Evolutionary conservation across 2,329 filamentous ascomycete species (phyloP), one percentile per base, ranked within the genome.

Genomic region (Juglanconis sp.): DNA sequence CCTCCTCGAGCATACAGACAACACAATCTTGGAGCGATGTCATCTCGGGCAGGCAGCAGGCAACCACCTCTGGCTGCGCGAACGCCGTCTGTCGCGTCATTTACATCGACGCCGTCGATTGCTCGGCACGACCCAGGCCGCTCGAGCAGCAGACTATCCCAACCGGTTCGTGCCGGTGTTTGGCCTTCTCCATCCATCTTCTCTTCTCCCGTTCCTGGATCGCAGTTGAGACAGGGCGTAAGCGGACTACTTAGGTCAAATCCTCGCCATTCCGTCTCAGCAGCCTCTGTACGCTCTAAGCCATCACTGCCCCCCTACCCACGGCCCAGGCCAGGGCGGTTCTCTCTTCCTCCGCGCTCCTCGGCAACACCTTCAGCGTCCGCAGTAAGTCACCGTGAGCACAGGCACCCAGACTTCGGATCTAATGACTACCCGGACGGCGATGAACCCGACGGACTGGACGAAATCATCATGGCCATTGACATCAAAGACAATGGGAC

Each of bases 381-480:
- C 9, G 34, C 30, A 30, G 9, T 51, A 8, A 24, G 7, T 49
- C 11, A 40, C 17, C 50, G 58, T 53, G 65, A 35, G 48, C 11
- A 31, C 44, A 36, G 32, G 11, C n/a, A 44, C 6, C 38, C 38
- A 34, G 31, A 36, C 15, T 31, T n/a, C 34, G 13, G 11, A 4
- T 35, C 55, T 15, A 40, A 5, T 32, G 47, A 49, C n/a, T 34
- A 15, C 35, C 13, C 64, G 51, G 32, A 64, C 61, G 59, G 63
- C 10, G 63, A 65, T 30, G 63, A 66, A 3, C 47, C 55, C 3
- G 68, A 69, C 15, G 71, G 76, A 0, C 69, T 87, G 42, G 82
- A 84, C 59, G 90, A 95, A 69, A 75, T 92, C 32, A 82, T 96
- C 60, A 91, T 96, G 86, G 90, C 91, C 1, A 77, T 96, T 31